Conservation (phyloP, 1,284 basidiomycete species). For the Moesziomyces sp. region DNA sequence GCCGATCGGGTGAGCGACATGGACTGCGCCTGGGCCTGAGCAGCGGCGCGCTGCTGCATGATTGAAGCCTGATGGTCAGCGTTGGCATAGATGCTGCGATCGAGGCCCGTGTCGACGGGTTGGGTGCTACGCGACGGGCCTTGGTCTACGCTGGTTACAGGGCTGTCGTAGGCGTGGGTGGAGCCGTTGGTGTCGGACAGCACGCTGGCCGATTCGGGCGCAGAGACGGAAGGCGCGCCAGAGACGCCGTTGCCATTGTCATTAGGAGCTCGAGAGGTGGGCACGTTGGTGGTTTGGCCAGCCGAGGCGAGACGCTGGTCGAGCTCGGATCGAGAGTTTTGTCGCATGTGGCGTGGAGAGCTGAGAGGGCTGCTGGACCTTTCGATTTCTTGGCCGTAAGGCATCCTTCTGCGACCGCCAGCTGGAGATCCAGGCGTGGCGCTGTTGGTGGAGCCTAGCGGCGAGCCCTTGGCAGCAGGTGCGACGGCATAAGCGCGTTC, state of each 20-base stretch:
- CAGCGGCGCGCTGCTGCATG: slow-evolving; percentile 60
- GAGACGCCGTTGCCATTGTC: background rate
- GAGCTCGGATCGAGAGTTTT: slow-evolving; percentile 28
- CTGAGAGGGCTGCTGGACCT: slow-evolving; percentile 39
- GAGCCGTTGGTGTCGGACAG: slow-evolving; percentile 19
- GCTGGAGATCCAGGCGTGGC: slow-evolving; percentile 36
- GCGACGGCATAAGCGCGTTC: slow-evolving; percentile 27
- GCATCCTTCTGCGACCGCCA: slow-evolving; percentile 32
- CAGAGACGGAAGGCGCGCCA: background rate
- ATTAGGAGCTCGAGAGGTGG: background rate
- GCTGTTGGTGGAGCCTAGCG: slow-evolving; percentile 15
- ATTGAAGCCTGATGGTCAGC: slow-evolving; percentile 44
- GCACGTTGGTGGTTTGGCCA: background rate
- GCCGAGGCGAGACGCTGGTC: slow-evolving; percentile 18
- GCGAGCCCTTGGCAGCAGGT: slow-evolving; percentile 16
- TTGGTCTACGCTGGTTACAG: slow-evolving; percentile 35
- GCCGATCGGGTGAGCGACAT: slow-evolving; percentile 14
- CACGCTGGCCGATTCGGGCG: slow-evolving; percentile 4
- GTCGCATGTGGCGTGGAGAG: slow-evolving; percentile 28
- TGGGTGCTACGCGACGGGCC: slow-evolving; percentile 29
- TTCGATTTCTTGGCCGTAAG: slow-evolving; percentile 19
- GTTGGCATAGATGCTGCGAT: slow-evolving; percentile 4
- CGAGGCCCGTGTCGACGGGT: slow-evolving; percentile 26
- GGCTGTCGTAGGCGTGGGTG: slow-evolving; percentile 23
- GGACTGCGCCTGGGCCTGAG: slow-evolving; percentile 50